Percentiles rank a stretch among this genome's conserved stretches.
phyloP scores from a whole-genome alignment of 1,284 basidiomycete genomes.

The Ceratobasidium papillatum region DNA sequence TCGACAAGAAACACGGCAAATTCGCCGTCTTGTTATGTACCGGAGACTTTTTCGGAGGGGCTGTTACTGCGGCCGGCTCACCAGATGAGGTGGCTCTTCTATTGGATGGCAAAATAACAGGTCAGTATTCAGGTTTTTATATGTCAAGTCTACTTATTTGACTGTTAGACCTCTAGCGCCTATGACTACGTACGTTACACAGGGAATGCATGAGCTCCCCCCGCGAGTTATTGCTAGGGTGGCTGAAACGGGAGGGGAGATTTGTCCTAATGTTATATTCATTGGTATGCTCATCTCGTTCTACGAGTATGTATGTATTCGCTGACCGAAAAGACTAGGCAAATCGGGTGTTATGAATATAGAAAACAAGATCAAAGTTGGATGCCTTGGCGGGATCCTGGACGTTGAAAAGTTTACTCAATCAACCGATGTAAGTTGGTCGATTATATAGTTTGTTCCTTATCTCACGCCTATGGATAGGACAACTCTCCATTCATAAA shows the following conservation, averaged over 20 bases:
- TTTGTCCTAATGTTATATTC: conserved; percentile 83
- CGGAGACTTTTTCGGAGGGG: conserved; percentile 86
- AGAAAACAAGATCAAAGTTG: conserved; percentile 84
- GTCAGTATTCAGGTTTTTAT: conserved; percentile 51
- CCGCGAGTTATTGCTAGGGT: conserved; percentile 75
- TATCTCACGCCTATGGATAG: conserved; percentile 2
- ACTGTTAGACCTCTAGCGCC: conserved; percentile 64
- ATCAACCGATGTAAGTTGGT: conserved; percentile 39
- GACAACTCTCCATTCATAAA: conserved; percentile 47
- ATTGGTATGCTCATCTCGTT: conserved; percentile 66
- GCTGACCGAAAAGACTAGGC: conserved; percentile 57
- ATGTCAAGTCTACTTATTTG: conserved; percentile 40
- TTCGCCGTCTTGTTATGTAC: conserved; percentile 88
- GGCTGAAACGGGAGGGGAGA: conserved; percentile 74
- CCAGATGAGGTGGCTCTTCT: conserved; percentile 61
- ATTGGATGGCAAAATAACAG: conserved; percentile 70
- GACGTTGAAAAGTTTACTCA: conserved; percentile 64
- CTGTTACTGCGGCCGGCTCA: conserved; percentile 55
- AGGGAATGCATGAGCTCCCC: conserved; percentile 80
- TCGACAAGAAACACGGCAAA: conserved; percentile 93
- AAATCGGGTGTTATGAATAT: conserved; percentile 86
- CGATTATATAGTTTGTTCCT: conserved; percentile 3
- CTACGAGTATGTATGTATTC: background rate
- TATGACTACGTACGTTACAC: conserved; percentile 91
- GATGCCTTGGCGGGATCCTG: conserved; percentile 82